Conservation (phyloP, 1,284 basidiomycete species). For the Papiliotrema flavescens region DNA sequence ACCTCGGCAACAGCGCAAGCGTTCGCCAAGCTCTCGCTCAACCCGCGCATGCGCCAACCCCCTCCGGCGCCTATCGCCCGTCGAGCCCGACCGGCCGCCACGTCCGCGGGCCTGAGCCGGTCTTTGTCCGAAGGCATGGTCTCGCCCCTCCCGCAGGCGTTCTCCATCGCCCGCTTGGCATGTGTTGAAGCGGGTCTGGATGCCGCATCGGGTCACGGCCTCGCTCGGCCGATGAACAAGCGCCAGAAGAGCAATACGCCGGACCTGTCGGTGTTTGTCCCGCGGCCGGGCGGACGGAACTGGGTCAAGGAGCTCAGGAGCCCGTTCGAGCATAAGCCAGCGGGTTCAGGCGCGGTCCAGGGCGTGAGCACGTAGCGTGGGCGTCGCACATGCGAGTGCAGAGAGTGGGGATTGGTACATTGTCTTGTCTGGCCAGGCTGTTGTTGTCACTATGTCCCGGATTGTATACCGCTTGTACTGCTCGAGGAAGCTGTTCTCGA, state of each 20-base stretch:
- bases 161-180: too few relatives aligned
- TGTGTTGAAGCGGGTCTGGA: too few relatives aligned
- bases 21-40: conserved; percentile 19
- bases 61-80: background rate
- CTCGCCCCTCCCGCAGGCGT: background rate
- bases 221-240: conserved; percentile 3
- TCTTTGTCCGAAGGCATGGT: background rate
- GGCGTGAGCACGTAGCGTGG: too few relatives aligned
- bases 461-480: too few relatives aligned
- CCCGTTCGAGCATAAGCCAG: conserved; percentile 8
- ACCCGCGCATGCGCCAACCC: conserved; percentile 22
- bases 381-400: too few relatives aligned
- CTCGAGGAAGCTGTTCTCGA: too few relatives aligned
- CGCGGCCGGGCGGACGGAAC: background rate
- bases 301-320: conserved; percentile 4
- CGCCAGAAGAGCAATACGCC: conserved; percentile 2
- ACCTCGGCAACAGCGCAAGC: conserved; percentile 7
- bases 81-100: background rate
- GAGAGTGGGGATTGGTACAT: too few relatives aligned
- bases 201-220: too few relatives aligned
- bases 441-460: too few relatives aligned
- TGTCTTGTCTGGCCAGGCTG: too few relatives aligned
- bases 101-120: background rate
- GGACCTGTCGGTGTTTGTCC: conserved; percentile 6
- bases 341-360: background rate